Base-by-base conservation (phyloP, 2,329 filamentous ascomycete species). In the Aspergillus pseudonomiae region DNA sequence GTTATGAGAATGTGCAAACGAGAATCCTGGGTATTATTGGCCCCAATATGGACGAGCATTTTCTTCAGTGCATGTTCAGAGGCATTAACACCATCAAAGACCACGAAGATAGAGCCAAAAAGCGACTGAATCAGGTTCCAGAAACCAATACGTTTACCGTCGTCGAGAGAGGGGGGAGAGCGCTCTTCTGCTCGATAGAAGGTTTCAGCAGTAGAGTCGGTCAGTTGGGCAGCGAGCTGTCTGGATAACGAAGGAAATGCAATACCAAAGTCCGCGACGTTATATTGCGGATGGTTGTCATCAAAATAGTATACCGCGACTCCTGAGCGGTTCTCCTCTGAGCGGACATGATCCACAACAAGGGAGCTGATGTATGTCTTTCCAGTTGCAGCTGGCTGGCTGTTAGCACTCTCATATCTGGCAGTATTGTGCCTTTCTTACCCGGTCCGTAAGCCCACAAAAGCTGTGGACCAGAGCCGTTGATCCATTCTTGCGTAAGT, bases 401-500 rank as follows among this genome's bases (percentile, higher is more conserved):
- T 46, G 26, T 57, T 6, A 57, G 55, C 14, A 30, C 5, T 4
- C 11, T 2, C 11, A 41, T 45, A 1, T 2, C 10, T 9, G 2
- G 34, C 21, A 21, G 3, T 3, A 6, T 3, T 46, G 21, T 1
- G 12, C 2, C 2, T 19, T 39, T 34, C 26, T 19, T 57, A 57
- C 55, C 41, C 12, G 24, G 55, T 19, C 55, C 55, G 11, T 57
- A 36, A 11, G 12, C 39, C 55, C 55, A 57, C 7, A 57, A 19
- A 4, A 57, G 6, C 55, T 46, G 55, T 46, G 24, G 43, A 4
- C 39, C 39, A 45, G 55, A 21, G 14, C 39, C 39, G 6, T 30
- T 11, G 12, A 57, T 57, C 55, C 55, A 57, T 19, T 46, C 21
- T 30, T 12, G 34, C 2, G 26, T 57, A 11, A n/a, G 39, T 6